phyloP scores from a whole-genome alignment of 2,329 filamentous ascomycete genomes.

The Botrytis squamosa region DNA sequence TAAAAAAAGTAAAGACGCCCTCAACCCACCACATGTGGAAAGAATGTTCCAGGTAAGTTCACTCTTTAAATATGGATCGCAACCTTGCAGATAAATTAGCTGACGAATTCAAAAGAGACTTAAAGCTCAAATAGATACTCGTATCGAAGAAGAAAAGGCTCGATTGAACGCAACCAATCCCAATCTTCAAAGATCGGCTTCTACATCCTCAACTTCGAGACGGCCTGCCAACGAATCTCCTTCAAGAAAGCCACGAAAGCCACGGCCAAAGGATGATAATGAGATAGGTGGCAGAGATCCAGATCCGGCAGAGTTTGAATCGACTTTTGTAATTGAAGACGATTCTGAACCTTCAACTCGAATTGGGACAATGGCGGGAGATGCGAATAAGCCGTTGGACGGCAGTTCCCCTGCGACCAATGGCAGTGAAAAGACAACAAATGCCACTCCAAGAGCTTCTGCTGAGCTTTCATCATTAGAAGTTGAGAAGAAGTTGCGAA shows the following conservation, averaged over 20 bases:
- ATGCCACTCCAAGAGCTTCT: conserved; percentile 25
- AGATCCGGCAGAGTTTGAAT: conserved; percentile 85
- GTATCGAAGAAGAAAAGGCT: conserved; percentile 88
- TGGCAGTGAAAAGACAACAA: conserved; percentile 33
- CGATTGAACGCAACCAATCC: conserved; percentile 51
- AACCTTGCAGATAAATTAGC: conserved; percentile 12
- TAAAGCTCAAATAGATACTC: conserved; percentile 79
- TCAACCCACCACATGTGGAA: conserved; percentile 27
- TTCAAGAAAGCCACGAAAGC: conserved; percentile 30
- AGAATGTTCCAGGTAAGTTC: conserved; percentile 40
- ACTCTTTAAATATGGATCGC: conserved; percentile 15
- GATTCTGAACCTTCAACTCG: conserved; percentile 65
- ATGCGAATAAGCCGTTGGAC: conserved; percentile 21
- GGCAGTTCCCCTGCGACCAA: conserved; percentile 34
- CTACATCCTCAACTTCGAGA: conserved; percentile 34
- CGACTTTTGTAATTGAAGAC: conserved; percentile 83
- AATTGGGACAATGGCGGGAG: conserved; percentile 48
- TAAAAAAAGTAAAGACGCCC: conserved; percentile 16
- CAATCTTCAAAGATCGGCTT: conserved; percentile 45
- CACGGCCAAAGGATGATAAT: conserved; percentile 36
- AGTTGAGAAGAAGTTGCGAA: conserved; percentile 71
- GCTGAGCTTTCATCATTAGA: conserved; percentile 65
- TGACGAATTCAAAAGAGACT: conserved; percentile 57
- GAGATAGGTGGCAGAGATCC: conserved; percentile 44
- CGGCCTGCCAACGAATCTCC: conserved; percentile 34